These are phyloP conservation scores for Candida nonsorbophila DNA, from an alignment of 805 yeast species.

Conservation along the genomic window DNA sequence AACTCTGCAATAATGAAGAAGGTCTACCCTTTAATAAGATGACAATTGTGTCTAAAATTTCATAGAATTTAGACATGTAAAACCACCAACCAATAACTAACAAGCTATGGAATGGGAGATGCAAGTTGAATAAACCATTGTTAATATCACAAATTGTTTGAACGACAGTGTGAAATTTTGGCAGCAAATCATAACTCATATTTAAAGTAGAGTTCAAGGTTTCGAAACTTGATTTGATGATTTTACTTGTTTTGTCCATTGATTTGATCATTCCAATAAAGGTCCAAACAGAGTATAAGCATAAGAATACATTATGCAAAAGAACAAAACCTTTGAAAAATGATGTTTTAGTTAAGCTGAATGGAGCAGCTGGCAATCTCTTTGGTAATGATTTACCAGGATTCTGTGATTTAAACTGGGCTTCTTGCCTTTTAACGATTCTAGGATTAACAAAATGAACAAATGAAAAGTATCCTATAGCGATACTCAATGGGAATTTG, in stretches of 20 bases:
- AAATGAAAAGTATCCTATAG: slow-evolving; percentile 50
- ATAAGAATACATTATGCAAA: slow-evolving; percentile 55
- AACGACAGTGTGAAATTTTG: slow-evolving; percentile 45
- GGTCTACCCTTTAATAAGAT: slow-evolving; percentile 65
- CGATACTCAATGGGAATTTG: slow-evolving; percentile 52
- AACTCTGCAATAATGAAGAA: slow-evolving; percentile 62
- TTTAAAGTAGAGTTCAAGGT: slow-evolving; percentile 13
- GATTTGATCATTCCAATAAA: slow-evolving; percentile 58
- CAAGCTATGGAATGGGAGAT: slow-evolving; percentile 29
- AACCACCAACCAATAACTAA: slow-evolving; percentile 60
- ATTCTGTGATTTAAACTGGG: slow-evolving; percentile 11
- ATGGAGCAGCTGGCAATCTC: slow-evolving; percentile 50
- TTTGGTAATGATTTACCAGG: slow-evolving; percentile 20
- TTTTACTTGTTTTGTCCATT: slow-evolving; percentile 35
- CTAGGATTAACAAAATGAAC: slow-evolving; percentile 52
- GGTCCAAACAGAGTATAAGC: slow-evolving; percentile 68
- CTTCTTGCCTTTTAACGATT: slow-evolving; percentile 40
- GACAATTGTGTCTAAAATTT: slow-evolving; percentile 62
- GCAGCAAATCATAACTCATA: too few species aligned
- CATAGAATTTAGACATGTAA: slow-evolving; percentile 67
- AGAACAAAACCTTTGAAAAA: slow-evolving; percentile 52
- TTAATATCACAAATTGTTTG: slow-evolving; percentile 56
- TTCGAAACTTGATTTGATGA: slow-evolving; percentile 11
- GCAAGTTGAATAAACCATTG: slow-evolving; percentile 49
- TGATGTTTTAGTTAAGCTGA: slow-evolving; percentile 36